Conservation (phyloP, 1,284 basidiomycete species). For the Ceratobasidium sp. region DNA sequence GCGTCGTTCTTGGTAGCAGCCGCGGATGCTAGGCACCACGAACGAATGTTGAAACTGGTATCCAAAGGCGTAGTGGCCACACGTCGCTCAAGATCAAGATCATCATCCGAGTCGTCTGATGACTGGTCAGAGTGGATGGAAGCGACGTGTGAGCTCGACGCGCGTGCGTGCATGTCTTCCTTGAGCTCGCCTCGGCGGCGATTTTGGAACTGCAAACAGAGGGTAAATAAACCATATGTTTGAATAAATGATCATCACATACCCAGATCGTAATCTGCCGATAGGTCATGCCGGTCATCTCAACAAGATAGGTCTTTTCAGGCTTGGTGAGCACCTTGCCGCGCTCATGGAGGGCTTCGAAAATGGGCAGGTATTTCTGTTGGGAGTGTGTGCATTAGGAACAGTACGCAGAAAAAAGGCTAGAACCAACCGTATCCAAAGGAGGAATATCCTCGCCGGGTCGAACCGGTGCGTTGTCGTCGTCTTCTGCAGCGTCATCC, state of each 20-base stretch:
- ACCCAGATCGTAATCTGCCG: slow-evolving; percentile 46
- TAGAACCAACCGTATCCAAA: slow-evolving; percentile 20
- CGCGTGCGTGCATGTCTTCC: slow-evolving; percentile 10
- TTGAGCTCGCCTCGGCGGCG: slow-evolving; percentile 37
- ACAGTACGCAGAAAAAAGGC: background rate
- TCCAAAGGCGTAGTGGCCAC: slow-evolving; percentile 19
- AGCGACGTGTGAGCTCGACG: slow-evolving; percentile 11
- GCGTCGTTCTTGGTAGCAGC: slow-evolving; percentile 19
- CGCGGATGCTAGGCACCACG: slow-evolving; percentile 34
- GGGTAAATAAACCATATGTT: background rate
- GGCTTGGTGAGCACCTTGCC: slow-evolving; percentile 39
- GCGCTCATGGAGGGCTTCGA: slow-evolving; percentile 32
- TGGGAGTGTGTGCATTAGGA: background rate
- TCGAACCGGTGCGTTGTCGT: slow-evolving; percentile 27
- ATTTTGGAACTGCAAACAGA: slow-evolving; percentile 32
- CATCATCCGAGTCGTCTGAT: slow-evolving; percentile 27
- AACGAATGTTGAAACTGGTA: slow-evolving; percentile 35
- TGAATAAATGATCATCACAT: background rate
- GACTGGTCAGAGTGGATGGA: slow-evolving; percentile 23
- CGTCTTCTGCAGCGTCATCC: slow-evolving; percentile 17
- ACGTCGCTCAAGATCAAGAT: slow-evolving; percentile 20
- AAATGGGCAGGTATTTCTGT: slow-evolving; percentile 41
- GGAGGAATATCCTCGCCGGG: slow-evolving; percentile 33
- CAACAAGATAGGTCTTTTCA: slow-evolving; percentile 44
- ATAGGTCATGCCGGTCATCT: slow-evolving; percentile 44